These are phyloP conservation scores for Fusarium drepaniforme DNA, from an alignment of 2,329 filamentous ascomycete genomes.

Conservation along the genomic window DNA sequence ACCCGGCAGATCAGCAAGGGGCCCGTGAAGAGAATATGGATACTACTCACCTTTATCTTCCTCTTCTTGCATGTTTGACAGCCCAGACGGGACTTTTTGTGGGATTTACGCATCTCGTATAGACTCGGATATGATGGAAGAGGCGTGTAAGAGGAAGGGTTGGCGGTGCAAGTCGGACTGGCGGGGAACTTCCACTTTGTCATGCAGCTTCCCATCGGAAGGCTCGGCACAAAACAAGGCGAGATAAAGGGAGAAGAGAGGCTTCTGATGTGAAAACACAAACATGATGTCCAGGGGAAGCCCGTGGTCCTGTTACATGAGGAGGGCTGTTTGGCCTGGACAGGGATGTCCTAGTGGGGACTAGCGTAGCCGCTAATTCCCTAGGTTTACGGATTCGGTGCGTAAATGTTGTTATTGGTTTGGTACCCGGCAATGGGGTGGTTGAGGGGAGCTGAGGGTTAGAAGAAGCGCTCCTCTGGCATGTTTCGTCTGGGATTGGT, in stretches of 20 bases:
- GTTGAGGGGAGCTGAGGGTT: background rate
- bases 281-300: background rate
- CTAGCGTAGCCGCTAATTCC: background rate
- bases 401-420: background rate
- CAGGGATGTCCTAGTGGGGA: background rate
- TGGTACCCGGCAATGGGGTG: background rate
- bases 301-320: background rate
- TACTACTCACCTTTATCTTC: slow-evolving; percentile 1
- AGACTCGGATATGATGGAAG: background rate
- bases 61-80: slow-evolving; percentile 11
- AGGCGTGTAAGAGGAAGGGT: background rate
- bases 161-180: background rate
- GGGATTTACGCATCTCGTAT: slow-evolving; percentile 8
- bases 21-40: background rate
- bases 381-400: background rate
- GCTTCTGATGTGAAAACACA: background rate
- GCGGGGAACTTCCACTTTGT: background rate
- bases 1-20: background rate
- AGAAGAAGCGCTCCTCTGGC: background rate
- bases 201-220: background rate
- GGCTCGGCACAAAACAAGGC: background rate
- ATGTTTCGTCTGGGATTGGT: background rate
- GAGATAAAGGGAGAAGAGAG: background rate
- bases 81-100: slow-evolving; percentile 7
- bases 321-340: background rate